These are phyloP conservation scores for Thalassiosira livingstoniorum DNA, from an alignment of 352 stramenopile genomes.

Conservation along the genomic window DNA sequence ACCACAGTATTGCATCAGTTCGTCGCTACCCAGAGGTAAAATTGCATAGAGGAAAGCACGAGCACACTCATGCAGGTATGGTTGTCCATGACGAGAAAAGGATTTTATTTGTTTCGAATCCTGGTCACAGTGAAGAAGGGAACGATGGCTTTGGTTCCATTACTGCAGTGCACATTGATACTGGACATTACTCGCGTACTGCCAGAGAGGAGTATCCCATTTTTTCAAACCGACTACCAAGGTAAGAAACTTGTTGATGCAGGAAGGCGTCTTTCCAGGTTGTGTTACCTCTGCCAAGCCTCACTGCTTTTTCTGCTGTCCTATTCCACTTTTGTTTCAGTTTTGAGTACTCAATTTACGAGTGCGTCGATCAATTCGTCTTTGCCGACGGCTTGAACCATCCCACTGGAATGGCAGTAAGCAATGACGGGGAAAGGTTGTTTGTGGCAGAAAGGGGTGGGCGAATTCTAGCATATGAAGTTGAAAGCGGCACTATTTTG, in stretches of 20 bases:
- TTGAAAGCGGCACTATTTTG: slow-evolving; percentile 43
- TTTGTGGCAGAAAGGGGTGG: slow-evolving; percentile 59
- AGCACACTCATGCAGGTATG: slow-evolving; percentile 57
- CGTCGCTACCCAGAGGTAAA: slow-evolving; percentile 58
- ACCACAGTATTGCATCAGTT: slow-evolving; percentile 58
- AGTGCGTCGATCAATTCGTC: slow-evolving; percentile 48
- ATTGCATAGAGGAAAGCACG: slow-evolving; percentile 20
- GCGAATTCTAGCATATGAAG: slow-evolving; percentile 49
- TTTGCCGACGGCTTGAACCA: slow-evolving; percentile 41
- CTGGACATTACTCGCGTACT: slow-evolving; percentile 46
- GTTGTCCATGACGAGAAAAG: slow-evolving; percentile 49
- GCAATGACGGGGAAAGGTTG: slow-evolving; percentile 40
- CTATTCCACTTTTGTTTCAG: no score
- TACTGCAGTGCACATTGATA: slow-evolving; percentile 44
- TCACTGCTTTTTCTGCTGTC: no score
- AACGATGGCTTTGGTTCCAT: slow-evolving; percentile 41
- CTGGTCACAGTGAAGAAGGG: no score
- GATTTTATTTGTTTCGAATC: slow-evolving; percentile 53
- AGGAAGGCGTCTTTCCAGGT: no score
- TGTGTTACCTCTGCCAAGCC: no score
- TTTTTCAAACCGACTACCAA: slow-evolving; percentile 53
- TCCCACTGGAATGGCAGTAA: slow-evolving; percentile 58
- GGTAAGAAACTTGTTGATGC: no score
- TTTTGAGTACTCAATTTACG: slow-evolving; percentile 71
- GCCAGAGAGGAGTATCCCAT: slow-evolving; percentile 61